Evolutionary conservation across 2,329 filamentous ascomycete genomes (phyloP).

Genomic region (Xylariomycetidae sp.): DNA sequence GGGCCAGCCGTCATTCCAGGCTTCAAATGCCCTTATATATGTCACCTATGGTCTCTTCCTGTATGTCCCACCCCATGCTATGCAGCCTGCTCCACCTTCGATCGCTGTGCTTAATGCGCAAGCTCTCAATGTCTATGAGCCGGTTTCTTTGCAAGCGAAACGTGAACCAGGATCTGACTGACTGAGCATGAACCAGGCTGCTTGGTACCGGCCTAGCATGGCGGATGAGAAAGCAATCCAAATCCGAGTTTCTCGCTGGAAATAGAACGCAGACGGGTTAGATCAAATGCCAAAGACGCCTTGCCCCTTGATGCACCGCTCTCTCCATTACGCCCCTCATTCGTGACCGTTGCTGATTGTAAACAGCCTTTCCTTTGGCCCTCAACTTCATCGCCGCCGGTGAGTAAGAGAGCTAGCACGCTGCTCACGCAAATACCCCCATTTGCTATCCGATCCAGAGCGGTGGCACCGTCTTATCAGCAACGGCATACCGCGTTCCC

Average conservation of each 20-base stretch:
- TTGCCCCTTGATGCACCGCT: too few species aligned
- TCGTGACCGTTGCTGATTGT: too few species aligned
- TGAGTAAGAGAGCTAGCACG: slow-evolving; percentile 57
- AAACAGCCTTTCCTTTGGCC: slow-evolving; percentile 69
- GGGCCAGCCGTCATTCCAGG: slow-evolving; percentile 69
- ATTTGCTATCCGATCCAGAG: slow-evolving; percentile 46
- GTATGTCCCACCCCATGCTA: slow-evolving; percentile 40
- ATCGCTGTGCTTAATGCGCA: too few species aligned
- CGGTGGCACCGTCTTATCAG: slow-evolving; percentile 63
- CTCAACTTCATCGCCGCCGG: slow-evolving; percentile 88
- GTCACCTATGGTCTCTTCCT: slow-evolving; percentile 73
- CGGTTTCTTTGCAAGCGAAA: too few species aligned
- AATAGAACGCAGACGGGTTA: slow-evolving; percentile 83
- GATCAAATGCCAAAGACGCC: too few species aligned
- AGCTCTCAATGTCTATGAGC: too few species aligned
- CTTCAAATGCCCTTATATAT: slow-evolving; percentile 81
- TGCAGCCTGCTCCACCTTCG: too few species aligned
- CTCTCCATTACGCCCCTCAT: too few species aligned
- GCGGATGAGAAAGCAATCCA: slow-evolving; percentile 58
- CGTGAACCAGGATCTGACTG: too few species aligned
- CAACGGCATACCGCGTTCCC: too few species aligned
- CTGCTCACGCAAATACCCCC: slow-evolving; percentile 22
- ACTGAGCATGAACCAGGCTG: too few species aligned
- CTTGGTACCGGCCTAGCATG: slow-evolving; percentile 58
- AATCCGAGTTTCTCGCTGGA: slow-evolving; percentile 67